Conservation (phyloP, 768 basidiomycete genomes). For the Mycena filopes region DNA sequence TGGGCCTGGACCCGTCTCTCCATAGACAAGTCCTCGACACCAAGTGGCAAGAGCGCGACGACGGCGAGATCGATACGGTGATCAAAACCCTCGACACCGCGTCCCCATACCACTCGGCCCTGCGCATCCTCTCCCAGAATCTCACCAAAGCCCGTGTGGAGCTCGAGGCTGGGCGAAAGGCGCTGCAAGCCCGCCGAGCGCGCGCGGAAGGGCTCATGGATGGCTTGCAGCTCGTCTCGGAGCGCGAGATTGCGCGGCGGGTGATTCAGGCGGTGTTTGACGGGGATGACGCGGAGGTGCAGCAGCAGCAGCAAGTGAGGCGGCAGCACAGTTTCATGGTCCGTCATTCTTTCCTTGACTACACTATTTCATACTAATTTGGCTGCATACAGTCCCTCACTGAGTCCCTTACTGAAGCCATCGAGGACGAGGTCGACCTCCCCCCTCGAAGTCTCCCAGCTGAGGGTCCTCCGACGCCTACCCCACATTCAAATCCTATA, state of each 20-base stretch:
- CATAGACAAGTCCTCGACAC: conserved; percentile 67
- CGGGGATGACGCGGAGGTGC: conserved; percentile 54
- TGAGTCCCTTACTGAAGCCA: conserved; percentile 66
- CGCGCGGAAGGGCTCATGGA: conserved; percentile 66
- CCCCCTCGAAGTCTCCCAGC: conserved; percentile 49
- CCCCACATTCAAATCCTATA: conserved; percentile 3
- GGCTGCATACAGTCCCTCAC: conserved; percentile 57
- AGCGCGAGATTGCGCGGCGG: conserved; percentile 73
- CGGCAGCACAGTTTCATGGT: conserved; percentile 72
- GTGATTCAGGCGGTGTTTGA: conserved; percentile 76
- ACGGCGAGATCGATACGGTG: conserved; percentile 73
- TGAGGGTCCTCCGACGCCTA: conserved; percentile 45
- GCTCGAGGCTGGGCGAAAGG: conserved; percentile 67
- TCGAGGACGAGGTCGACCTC: conserved; percentile 58
- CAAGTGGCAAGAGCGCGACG: conserved; percentile 83
- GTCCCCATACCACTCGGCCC: conserved; percentile 69
- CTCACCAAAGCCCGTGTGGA: conserved; percentile 67
- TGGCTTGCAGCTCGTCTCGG: conserved; percentile 63
- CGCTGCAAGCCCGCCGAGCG: conserved; percentile 57
- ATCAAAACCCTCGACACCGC: conserved; percentile 40
- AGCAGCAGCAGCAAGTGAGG: conserved; percentile 56
- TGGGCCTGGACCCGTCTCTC: conserved; percentile 44
- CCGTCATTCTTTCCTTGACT: conserved; percentile 35
- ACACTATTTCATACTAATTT: conserved; percentile 13
- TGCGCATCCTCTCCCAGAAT: conserved; percentile 76